Percentiles rank a stretch among this genome's conserved stretches.
These are phyloP conservation scores for Microcera coccophila DNA, from an alignment of 2,329 filamentous ascomycete species.

Conservation along the genomic window DNA sequence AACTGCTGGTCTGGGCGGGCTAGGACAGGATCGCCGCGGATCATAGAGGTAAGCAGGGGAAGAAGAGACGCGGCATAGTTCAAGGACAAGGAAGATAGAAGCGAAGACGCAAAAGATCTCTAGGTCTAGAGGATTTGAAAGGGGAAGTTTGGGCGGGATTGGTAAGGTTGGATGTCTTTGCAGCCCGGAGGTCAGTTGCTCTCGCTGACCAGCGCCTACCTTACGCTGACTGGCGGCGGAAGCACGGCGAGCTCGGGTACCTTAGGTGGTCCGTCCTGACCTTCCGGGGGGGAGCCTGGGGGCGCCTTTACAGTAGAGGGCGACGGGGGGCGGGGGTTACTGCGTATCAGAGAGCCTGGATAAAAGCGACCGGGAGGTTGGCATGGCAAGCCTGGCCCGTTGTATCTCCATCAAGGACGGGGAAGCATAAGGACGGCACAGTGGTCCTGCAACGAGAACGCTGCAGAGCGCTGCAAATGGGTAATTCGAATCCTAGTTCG, in stretches of 20 bases:
- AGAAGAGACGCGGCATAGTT: background rate
- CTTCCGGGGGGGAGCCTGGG: background rate
- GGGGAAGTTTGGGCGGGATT: background rate
- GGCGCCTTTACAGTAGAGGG: too few species aligned
- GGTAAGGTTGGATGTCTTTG: background rate
- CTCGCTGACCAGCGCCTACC: background rate
- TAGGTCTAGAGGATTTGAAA: background rate
- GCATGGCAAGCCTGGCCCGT: too few species aligned
- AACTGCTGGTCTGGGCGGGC: conserved; percentile 17
- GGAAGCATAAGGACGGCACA: background rate
- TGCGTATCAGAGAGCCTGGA: background rate
- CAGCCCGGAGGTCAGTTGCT: background rate
- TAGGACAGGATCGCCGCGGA: conserved; percentile 1
- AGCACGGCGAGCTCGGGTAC: background rate
- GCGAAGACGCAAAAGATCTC: too few species aligned
- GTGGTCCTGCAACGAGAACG: background rate
- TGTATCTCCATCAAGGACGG: too few species aligned
- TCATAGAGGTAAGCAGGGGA: background rate
- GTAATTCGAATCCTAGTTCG: background rate
- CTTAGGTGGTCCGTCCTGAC: background rate
- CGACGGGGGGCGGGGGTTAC: too few species aligned
- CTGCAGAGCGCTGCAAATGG: conserved; percentile 1
- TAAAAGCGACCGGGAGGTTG: background rate
- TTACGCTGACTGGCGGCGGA: background rate
- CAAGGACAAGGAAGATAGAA: background rate